Base-by-base conservation (phyloP, 2,329 filamentous ascomycete genomes). In the Allantophomopsis lycopodina region DNA sequence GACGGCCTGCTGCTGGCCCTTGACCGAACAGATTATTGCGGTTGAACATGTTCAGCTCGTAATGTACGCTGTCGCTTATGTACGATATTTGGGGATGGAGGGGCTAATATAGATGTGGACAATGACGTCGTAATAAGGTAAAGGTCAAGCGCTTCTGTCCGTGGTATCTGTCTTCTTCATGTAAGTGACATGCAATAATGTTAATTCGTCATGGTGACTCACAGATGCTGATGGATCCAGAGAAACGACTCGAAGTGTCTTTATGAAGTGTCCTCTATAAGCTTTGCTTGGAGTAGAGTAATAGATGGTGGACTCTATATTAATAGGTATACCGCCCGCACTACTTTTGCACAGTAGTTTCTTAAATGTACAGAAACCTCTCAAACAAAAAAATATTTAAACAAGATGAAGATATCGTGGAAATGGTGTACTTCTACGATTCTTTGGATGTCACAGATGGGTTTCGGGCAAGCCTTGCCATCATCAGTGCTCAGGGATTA, bases 21-120 rank as follows among this genome's bases (percentile, higher is more conserved):
- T 59, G 58, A 35, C 64, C 62, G 44, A 65, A 64, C 32, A 68
- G 57, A 46, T 64, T 65, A 50, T 65, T 61, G 44, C 63, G 54
- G 45, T 58, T 40, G 49, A 62, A 60, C 60, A 64, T 64, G 23
- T 28, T 28, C 23, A 8, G 23, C 11, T 28, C 8, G 23, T 8
- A 10, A 28, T 28, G 23, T 28, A 6, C 8, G 23, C 7, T 28
- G 23, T 28, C 11, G 23, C 10, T 20, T 28, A 8, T 5, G 23
- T 28, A 12, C 23, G 23, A 10, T 3, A 10, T 28, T 28, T 10
- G 11, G 23, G 7, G 23, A 10, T 28, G 23, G 23, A 12, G 23
- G 8, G 23, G 23, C 8, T 34, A 20, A 20, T 4, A 20, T 14
- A 13, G 14, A 6, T 7, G 16, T 15, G 6, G 32, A 33, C 14